Percentiles rank a stretch among this genome's conserved stretches.
These are phyloP conservation scores for Clavariopsis aquatica DNA, from an alignment of 495 filamentous ascomycete species.

Conservation along the genomic window DNA sequence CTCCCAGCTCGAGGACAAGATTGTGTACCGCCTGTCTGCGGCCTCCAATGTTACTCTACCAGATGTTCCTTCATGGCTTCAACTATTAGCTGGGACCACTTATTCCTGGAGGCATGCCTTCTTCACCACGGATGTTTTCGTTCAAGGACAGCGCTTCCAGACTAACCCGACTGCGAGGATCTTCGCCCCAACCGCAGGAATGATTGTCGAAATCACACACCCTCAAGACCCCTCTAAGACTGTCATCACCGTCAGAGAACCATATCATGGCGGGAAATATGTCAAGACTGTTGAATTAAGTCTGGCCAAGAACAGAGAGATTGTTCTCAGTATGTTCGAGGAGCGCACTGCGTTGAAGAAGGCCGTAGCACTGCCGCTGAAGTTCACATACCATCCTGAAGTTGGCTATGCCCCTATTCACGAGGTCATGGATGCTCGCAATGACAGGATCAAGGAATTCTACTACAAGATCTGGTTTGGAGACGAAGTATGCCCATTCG, in stretches of 20 bases:
- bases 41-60: slow-evolving; percentile 71
- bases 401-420: slow-evolving; percentile 92
- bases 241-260: slow-evolving; percentile 74
- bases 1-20: slow-evolving; percentile 70
- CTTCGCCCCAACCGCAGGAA: slow-evolving; percentile 78
- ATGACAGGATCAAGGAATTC: slow-evolving; percentile 96
- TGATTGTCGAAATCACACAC: slow-evolving; percentile 83
- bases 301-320: slow-evolving; percentile 71
- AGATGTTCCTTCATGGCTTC: slow-evolving; percentile 77
- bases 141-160: slow-evolving; percentile 95
- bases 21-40: slow-evolving; percentile 75
- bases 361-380: slow-evolving; percentile 75
- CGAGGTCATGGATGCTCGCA: slow-evolving; percentile 91
- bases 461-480: slow-evolving; percentile 98
- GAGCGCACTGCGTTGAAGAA: slow-evolving; percentile 79
- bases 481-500: slow-evolving; percentile 77
- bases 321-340: slow-evolving; percentile 83
- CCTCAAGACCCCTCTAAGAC: slow-evolving; percentile 78
- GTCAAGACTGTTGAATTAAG: slow-evolving; percentile 84
- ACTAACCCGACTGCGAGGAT: slow-evolving; percentile 92
- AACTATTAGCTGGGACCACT: slow-evolving; percentile 78
- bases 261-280: slow-evolving; percentile 63
- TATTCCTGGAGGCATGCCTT: slow-evolving; percentile 95
- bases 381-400: slow-evolving; percentile 90
- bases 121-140: slow-evolving; percentile 91